These are phyloP conservation scores for Cicer cuneatum DNA, from an alignment of 306 rosid species.

Conservation along the genomic window DNA sequence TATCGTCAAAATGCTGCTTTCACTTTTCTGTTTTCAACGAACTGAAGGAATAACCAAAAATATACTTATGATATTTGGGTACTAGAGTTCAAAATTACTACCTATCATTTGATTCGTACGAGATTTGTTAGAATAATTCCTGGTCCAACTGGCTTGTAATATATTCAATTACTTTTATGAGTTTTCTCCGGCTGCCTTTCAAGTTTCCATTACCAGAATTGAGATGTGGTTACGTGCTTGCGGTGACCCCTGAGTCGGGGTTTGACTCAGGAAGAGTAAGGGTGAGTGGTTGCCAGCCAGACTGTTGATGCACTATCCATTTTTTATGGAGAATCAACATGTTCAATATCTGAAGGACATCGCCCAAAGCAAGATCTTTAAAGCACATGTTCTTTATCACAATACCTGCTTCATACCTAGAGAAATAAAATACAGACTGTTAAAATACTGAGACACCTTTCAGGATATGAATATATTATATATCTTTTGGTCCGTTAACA, in stretches of 20 bases:
- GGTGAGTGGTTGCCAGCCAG: conserved; percentile 91
- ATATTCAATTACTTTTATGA: conserved; percentile 35
- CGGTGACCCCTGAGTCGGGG: conserved; percentile 47
- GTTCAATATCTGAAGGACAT: conserved; percentile 73
- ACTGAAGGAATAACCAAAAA: conserved; percentile 34
- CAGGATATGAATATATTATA: conserved; percentile 37
- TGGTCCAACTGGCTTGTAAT: conserved; percentile 41
- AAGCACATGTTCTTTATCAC: conserved; percentile 69
- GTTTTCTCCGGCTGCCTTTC: conserved; percentile 42
- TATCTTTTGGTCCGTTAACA: not conserved
- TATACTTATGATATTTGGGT: conserved; percentile 5
- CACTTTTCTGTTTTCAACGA: conserved; percentile 33
- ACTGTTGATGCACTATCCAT: conserved; percentile 78
- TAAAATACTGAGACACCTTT: conserved; percentile 18
- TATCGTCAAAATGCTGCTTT: conserved; percentile 40
- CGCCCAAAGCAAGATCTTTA: conserved; percentile 67
- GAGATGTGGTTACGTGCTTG: conserved; percentile 29
- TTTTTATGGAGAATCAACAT: conserved; percentile 62
- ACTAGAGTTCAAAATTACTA: conserved; percentile 43
- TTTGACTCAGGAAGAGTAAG: conserved; percentile 63
- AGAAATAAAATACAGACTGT: conserved; percentile 28
- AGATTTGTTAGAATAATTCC: conserved; percentile 31
- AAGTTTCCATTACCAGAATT: conserved; percentile 39
- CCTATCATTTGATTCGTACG: conserved; percentile 35
- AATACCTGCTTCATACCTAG: conserved; percentile 89